Evolutionary conservation across 2,329 filamentous ascomycete genomes (phyloP), one percentile per base, ranked within the genome.

Genomic region (Calonectria pteridis): DNA sequence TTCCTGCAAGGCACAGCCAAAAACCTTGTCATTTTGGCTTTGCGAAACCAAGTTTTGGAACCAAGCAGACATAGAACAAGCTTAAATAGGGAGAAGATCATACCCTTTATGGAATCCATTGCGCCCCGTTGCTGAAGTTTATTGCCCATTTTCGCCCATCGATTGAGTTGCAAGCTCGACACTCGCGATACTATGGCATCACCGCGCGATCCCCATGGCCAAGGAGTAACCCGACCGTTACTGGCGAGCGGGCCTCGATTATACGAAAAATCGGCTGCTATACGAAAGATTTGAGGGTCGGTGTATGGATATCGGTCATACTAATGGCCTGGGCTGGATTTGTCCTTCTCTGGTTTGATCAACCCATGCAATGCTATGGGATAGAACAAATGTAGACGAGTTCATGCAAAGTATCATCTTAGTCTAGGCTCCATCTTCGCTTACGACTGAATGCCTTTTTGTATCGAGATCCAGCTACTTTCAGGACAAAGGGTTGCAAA

Each of bases 211-310:
- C 43, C 10, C n/a, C 6, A 46, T 1, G 7, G n/a, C n/a, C 43
- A 11, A n/a, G 2, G 9, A 46, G 9, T 13, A n/a, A 23, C 9
- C 20, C 0, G 6, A 20, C 43, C 0, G 6, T 20, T 13, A 1
- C 6, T 23, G 10, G 13, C 0, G 10, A 23, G 6, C 7, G 43
- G 43, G n/a, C n/a, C n/a, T 23, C 3, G 2, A 23, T 46, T 46
- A 46, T 46, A 6, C n/a, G 43, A 46, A 46, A 46, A 46, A 13
- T 23, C 9, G 10, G 20, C 7, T 23, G 20, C 20, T 23, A 23
- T 11, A n/a, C 43, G n/a, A 46, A 23, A n/a, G 13, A 3, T 23
- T 23, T n/a, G 11, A 46, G 7, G 3, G 7, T 9, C 9, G 13
- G 20, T 46, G 7, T 9, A n/a, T 46, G 18, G 3, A n/a, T 4